Percentiles rank a stretch among this genome's conserved stretches.
Evolutionary conservation across 305 asterid genomes (phyloP).

Genomic region (Euphrasia arctica): DNA sequence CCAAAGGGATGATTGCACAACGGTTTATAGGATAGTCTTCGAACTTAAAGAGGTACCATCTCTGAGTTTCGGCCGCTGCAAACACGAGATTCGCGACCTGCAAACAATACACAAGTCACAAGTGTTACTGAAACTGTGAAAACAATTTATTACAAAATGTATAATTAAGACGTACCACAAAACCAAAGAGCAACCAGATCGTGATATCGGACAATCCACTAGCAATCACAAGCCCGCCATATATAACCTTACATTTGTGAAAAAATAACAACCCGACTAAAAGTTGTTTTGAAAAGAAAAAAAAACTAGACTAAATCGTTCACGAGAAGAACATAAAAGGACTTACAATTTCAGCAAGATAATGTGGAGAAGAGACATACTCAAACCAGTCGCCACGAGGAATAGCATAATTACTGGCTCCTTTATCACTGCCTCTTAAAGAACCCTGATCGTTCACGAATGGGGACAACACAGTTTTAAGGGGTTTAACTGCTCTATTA

Average conservation of each 20-base stretch:
- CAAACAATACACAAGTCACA: conserved; percentile 15
- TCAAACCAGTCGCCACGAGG: conserved; percentile 91
- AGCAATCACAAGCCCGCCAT: conserved; percentile 28
- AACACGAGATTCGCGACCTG: conserved; percentile 80
- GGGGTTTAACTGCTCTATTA: too few relatives aligned
- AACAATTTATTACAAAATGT: not conserved
- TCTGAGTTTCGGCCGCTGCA: conserved; percentile 75
- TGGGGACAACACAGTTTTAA: not conserved
- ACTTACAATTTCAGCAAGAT: conserved; percentile 80
- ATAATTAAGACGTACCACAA: conserved; percentile 27
- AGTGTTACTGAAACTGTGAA: not conserved
- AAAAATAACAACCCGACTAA: conserved; percentile 2
- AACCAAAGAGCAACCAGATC: conserved; percentile 44
- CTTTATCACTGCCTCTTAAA: conserved; percentile 44
- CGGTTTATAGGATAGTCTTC: conserved; percentile 29
- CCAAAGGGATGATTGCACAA: conserved; percentile 53
- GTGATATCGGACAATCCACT: conserved; percentile 75
- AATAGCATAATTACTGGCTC: conserved; percentile 42
- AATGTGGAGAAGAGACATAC: conserved; percentile 87
- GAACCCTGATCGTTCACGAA: conserved; percentile 50
- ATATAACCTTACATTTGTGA: conserved; percentile 20
- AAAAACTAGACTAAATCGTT: not conserved
- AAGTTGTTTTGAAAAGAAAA: not conserved
- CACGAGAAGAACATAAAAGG: not conserved
- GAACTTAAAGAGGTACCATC: conserved; percentile 40